Evolutionary conservation across 2,329 filamentous ascomycete species (phyloP).

Genomic region (Pseudocercospora musae): DNA sequence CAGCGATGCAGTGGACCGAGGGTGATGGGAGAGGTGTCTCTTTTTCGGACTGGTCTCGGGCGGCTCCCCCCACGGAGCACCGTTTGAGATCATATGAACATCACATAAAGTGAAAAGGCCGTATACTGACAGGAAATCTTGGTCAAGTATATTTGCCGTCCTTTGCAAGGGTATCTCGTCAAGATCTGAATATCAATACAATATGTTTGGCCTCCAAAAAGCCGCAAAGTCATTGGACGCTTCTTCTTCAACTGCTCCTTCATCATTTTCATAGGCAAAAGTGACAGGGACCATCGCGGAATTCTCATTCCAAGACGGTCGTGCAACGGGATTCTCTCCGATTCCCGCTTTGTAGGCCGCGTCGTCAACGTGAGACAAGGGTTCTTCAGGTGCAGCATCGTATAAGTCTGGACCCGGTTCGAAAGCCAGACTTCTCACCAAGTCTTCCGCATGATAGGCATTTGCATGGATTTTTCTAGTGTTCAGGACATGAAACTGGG

Average conservation of each 20-base stretch:
- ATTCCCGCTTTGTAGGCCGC: neutral
- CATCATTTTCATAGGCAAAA: neutral
- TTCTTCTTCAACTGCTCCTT: neutral
- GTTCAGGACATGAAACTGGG: neutral
- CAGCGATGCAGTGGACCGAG: neutral
- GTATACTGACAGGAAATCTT: neutral
- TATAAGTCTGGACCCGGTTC: neutral
- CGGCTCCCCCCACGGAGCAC: neutral
- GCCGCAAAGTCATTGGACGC: slow-evolving; percentile 28
- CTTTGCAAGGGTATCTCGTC: slow-evolving; percentile 3
- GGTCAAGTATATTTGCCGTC: neutral
- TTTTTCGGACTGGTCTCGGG: slow-evolving; percentile 2
- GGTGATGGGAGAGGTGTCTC: neutral
- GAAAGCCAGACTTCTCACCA: slow-evolving; percentile 8
- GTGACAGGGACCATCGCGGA: neutral
- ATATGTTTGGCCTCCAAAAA: slow-evolving; percentile 46
- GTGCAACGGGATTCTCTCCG: neutral
- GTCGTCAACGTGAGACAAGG: neutral
- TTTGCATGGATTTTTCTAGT: slow-evolving; percentile 7
- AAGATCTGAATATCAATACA: slow-evolving; percentile 39
- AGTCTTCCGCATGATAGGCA: slow-evolving; percentile 14
- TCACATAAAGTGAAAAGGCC: too few species aligned
- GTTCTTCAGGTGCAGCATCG: neutral
- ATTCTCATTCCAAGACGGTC: neutral
- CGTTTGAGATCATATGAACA: too few species aligned